Percentiles rank a stretch among this genome's conserved stretches.
These are phyloP conservation scores for Brettanomyces nanus DNA, from an alignment of 805 yeast genomes.

Conservation along the genomic window DNA sequence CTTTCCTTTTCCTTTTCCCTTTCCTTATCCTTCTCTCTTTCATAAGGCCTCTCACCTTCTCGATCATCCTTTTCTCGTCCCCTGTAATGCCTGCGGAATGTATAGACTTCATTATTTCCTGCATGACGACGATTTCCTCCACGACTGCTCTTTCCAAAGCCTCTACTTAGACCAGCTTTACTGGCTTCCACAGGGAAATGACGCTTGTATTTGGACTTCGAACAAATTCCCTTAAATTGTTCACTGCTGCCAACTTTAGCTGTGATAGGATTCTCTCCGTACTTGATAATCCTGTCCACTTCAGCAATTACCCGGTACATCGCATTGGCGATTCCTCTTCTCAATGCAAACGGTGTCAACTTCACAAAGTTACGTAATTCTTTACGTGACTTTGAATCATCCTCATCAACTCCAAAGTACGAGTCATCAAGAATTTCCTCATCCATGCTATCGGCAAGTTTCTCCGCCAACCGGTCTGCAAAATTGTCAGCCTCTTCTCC, in stretches of 20 bases:
- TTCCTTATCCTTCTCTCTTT: not conserved
- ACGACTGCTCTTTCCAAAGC: not conserved
- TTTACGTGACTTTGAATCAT: not conserved
- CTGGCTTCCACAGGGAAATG: not conserved
- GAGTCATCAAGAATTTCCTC: not conserved
- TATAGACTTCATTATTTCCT: not conserved
- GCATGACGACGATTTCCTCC: not conserved
- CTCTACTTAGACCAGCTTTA: conserved; percentile 4
- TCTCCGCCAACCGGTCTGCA: conserved; percentile 8
- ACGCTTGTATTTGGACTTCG: not conserved
- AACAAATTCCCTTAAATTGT: conserved; percentile 20
- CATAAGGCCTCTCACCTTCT: not conserved
- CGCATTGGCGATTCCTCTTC: conserved; percentile 38
- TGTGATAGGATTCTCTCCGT: conserved; percentile 19
- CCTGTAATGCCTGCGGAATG: not conserved
- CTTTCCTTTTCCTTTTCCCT: not conserved
- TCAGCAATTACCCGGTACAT: conserved; percentile 38
- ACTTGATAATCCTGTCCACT: conserved; percentile 35
- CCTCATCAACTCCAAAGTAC: not conserved
- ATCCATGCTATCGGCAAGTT: not conserved
- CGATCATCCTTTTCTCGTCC: not conserved
- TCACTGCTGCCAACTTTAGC: conserved; percentile 9
- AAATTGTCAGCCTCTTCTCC: conserved; percentile 11
- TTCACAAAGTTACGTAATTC: conserved; percentile 9
- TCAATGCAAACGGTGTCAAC: conserved; percentile 35